Base-by-base conservation (phyloP, 495 filamentous ascomycete species). In the Elaphomyces granulatus region DNA sequence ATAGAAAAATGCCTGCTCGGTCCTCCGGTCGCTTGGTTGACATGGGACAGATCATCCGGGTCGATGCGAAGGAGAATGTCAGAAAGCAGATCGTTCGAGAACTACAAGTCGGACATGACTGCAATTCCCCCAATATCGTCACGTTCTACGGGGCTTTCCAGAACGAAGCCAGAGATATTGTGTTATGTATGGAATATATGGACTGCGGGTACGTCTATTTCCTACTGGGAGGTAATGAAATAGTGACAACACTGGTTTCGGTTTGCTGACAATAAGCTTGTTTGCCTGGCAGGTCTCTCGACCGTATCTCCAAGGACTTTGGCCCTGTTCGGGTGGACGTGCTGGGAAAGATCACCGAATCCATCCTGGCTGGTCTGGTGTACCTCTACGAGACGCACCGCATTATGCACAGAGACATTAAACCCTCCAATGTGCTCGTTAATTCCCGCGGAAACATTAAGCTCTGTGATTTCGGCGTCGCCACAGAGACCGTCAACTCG, bases 141-240 rank as follows among this genome's bases (percentile, higher is more conserved):
- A 92, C 78, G 10, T 96, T 96, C 59, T 95, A 95, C 51, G 90
- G 90, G 35, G 90, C 90, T 16, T 96, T 96, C 60, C 72, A 95
- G 42, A 94, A 94, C 50, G 85, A 94, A 48, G 81, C 80, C 34
- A 82, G 90, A 46, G 90, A 96, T 63, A 92, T 98, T 44, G 86
- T 95, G 44, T 81, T 98, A 81, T 98, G 90, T 56, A 98, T 98
- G 90, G 90, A 98, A 57, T 95, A 98, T 53, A 94, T 94, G 87
- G 90, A 98, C 66, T 84, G 86, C 60, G 92, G 92, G 90, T 98
- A 73, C 57, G 77, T 61, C 14, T 10, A 31, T 30, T 37, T 34
- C n/a, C 28, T 28, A n/a, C 35, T 28, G 26, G 26, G 19, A 18
- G 15, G 20, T 38, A 15, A 36, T 47, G 34, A 18, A 10, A 14